Evolutionary conservation across 2,329 filamentous ascomycete genomes (phyloP), one percentile per base, ranked within the genome.

Genomic region (Fusarium concolor): DNA sequence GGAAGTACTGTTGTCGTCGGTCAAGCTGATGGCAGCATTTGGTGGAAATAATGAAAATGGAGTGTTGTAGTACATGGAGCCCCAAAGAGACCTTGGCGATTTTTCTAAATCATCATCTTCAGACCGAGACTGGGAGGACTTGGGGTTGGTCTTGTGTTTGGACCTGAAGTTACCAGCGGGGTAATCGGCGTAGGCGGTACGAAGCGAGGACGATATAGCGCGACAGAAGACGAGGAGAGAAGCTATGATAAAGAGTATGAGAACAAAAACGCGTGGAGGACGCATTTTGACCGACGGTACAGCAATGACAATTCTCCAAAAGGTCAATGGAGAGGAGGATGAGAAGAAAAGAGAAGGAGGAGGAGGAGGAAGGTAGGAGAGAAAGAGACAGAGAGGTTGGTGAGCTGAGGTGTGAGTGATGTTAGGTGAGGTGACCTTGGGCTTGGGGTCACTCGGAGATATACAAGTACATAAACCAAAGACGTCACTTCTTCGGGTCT

Each of bases 1-100:
- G 72, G 96, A 97, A 14, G 96, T 99, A 71, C 93, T 97, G 79
- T 99, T 99, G 80, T 99, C 96, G 79, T 98, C 94, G 75, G 94
- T 97, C 65, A 99, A 86, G 78, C 93, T 97, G 77, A 99, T 97
- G 74, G 96, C 92, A 46, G 96, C 96, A 68, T 96, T 97, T 5
- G 94, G 94, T 6, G 95, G 94, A 77, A 99, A 99, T 22, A 99
- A 88, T 20, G 93, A 94, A 68, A 94, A 92, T 1, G 94, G 90
- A 7, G 89, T 85, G 61, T 89, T 89, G 78, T 92, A 92, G 67
- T 90, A 90, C 79, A 92, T 89, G 67, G 92, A 82, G 38, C 77
- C 74, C 69, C 77, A 77, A 38, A 78, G 66, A 9, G 76, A 74
- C 43, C 71, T 74, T 43, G 65, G 63, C 26, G 71, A 50, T 46